phyloP scores from a whole-genome alignment of 2,329 filamentous ascomycete species.

The Aspergillus texensis region DNA sequence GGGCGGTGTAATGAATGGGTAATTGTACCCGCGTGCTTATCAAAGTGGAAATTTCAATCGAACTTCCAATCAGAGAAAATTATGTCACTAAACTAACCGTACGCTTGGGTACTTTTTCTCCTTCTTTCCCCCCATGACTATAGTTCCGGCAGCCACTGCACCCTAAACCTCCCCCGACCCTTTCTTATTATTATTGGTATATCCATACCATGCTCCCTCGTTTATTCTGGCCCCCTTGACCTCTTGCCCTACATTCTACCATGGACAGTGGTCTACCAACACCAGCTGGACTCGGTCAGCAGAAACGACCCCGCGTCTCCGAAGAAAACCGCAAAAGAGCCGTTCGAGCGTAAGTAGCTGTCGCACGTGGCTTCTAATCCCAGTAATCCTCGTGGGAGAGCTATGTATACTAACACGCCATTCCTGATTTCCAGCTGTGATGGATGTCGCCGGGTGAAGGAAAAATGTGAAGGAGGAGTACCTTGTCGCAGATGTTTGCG shows the following conservation, averaged over 20 bases:
- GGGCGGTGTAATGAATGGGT: slow-evolving; percentile 1
- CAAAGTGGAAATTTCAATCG: neutral
- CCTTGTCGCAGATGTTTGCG: slow-evolving; percentile 57
- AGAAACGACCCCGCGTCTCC: slow-evolving; percentile 44
- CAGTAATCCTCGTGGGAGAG: no score
- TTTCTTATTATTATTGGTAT: slow-evolving; percentile 6
- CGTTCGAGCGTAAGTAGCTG: slow-evolving; percentile 40
- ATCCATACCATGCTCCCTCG: slow-evolving; percentile 29
- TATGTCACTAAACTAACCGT: neutral
- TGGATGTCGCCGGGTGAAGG: slow-evolving; percentile 58
- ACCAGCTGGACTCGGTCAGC: slow-evolving; percentile 30
- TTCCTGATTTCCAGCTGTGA: slow-evolving; percentile 49
- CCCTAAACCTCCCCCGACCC: slow-evolving; percentile 15
- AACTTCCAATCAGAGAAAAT: neutral
- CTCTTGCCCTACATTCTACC: slow-evolving; percentile 15
- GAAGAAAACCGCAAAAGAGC: slow-evolving; percentile 46
- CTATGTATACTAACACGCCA: neutral
- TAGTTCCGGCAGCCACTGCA: neutral
- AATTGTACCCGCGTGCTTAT: slow-evolving; percentile 6
- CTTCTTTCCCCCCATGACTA: neutral
- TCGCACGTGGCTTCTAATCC: neutral
- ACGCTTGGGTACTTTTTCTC: neutral
- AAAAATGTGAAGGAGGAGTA: slow-evolving; percentile 60
- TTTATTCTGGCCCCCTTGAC: slow-evolving; percentile 28
- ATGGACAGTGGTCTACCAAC: slow-evolving; percentile 34